A percentile compares a stretch with the other conserved stretches of the same genome.
These are phyloP conservation scores for Diplodia corticola DNA, from an alignment of 2,329 filamentous ascomycete species.

Conservation along the genomic window DNA sequence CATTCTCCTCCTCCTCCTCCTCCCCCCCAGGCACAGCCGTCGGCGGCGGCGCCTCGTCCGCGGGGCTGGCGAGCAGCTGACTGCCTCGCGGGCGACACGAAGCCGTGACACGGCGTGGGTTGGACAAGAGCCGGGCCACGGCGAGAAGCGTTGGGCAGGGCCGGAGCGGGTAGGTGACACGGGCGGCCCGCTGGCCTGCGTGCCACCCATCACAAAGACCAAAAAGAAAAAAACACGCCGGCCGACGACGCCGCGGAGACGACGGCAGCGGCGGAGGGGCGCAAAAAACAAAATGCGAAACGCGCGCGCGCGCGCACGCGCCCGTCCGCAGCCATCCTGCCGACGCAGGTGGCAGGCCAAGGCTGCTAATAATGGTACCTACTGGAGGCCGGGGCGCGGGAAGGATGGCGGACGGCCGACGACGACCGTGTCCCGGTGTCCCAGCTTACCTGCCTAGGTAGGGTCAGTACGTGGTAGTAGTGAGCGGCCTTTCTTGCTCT, in stretches of 20 bases:
- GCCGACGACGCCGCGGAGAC: no score
- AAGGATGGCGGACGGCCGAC: no score
- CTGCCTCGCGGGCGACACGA: background rate
- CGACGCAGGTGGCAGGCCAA: background rate
- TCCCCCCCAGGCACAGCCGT: background rate
- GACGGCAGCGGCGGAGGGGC: background rate
- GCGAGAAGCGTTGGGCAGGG: background rate
- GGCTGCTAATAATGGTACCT: no score
- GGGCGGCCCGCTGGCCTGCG: background rate
- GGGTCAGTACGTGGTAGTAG: no score
- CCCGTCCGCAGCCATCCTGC: conserved; percentile 10
- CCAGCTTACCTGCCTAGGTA: no score
- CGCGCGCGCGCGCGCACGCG: conserved; percentile 19
- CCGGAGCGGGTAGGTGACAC: background rate
- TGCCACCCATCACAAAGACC: conserved; percentile 14
- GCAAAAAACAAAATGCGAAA: conserved; percentile 5
- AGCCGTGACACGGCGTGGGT: background rate
- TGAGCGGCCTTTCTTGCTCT: no score
- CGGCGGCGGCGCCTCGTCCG: background rate
- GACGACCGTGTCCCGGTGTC: no score
- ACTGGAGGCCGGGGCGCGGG: no score
- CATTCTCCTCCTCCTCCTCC: no score
- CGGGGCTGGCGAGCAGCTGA: background rate
- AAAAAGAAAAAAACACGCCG: background rate
- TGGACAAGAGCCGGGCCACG: background rate